Base-by-base conservation (phyloP, 2,329 filamentous ascomycete genomes). In the Plenodomus tracheiphilus region DNA sequence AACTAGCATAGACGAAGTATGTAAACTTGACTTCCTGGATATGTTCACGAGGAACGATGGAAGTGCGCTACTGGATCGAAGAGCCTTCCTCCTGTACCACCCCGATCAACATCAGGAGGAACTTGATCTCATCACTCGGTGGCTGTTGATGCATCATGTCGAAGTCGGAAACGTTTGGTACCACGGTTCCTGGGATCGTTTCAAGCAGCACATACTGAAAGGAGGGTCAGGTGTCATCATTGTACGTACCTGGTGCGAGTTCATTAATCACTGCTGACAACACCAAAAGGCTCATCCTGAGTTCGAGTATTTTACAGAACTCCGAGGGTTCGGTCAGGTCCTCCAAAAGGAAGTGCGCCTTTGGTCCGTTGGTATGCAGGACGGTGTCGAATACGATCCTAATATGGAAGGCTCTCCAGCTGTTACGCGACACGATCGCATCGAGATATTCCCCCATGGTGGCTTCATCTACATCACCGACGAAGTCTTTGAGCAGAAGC, bases 381-480 rank as follows among this genome's bases (percentile, higher is more conserved):
- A 47, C 39, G 41, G 44, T 19, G 17, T 47, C 21, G 54, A 61
- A 7, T 54, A 53, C 30, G 58, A 65, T 10, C 21, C 49, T 11
- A 49, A 57, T 10, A 39, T 58, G 16, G 44, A 54, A 2, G 46
- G 57, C 4, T 37, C 32, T 4, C 61, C 58, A 8, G 48, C 48
- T 4, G 61, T 47, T 3, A 17, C 44, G 4, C 54, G 47, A 48
- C 64, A 57, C 49, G 67, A 48, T 40, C 69, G 51, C n/a, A 53
- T 67, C 20, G 56, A 60, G n/a, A 54, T 70, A 2, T 76, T 77
- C 38, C 71, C 74, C 1, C 54, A 61, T 19, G 75, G 75, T 5
- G 65, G 62, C 6, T 64, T 74, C 5, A 67, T 72, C 10, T 74
- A 75, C 53, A 72, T 78, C 15, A 77, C 75, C 1, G 75, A 77